A percentile compares a stretch with the other conserved stretches of the same genome.
Conservation (phyloP, 2,329 filamentous ascomycete genomes). For the Cladosporium colombiae region DNA sequence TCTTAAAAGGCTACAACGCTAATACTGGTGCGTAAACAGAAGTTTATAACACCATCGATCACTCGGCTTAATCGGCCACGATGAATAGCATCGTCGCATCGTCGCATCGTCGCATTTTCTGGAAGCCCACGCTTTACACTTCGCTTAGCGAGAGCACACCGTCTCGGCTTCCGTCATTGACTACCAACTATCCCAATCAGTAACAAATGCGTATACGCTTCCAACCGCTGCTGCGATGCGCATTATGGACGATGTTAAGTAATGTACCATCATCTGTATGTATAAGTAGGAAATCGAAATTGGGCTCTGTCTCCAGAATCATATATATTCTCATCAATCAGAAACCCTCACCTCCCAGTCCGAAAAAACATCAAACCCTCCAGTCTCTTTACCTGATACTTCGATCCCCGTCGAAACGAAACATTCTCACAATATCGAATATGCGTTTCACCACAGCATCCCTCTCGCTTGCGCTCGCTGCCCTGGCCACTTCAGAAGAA, state of each 20-base stretch:
- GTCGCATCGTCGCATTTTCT: background rate
- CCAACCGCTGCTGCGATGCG: background rate
- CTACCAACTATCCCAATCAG: background rate
- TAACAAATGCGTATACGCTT: background rate
- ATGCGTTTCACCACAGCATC: slow-evolving; percentile 14
- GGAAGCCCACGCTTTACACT: background rate
- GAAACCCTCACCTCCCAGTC: background rate
- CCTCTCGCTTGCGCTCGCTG: slow-evolving; percentile 12
- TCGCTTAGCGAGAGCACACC: slow-evolving; percentile 9
- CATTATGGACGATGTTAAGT: no score
- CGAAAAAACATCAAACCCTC: background rate
- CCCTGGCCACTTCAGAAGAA: slow-evolving; percentile 8
- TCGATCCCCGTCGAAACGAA: background rate
- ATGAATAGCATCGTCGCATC: background rate
- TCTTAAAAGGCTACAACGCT: background rate
- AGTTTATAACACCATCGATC: background rate
- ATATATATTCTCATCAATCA: background rate
- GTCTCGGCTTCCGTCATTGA: slow-evolving; percentile 17
- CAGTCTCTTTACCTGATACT: background rate
- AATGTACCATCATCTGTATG: no score
- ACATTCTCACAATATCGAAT: background rate
- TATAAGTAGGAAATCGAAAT: background rate
- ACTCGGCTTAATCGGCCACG: background rate
- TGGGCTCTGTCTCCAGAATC: background rate
- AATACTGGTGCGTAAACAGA: background rate